Evolutionary conservation across 495 filamentous ascomycete species (phyloP), one percentile per base, ranked within the genome.

Genomic region (Acidiella bohemica): DNA sequence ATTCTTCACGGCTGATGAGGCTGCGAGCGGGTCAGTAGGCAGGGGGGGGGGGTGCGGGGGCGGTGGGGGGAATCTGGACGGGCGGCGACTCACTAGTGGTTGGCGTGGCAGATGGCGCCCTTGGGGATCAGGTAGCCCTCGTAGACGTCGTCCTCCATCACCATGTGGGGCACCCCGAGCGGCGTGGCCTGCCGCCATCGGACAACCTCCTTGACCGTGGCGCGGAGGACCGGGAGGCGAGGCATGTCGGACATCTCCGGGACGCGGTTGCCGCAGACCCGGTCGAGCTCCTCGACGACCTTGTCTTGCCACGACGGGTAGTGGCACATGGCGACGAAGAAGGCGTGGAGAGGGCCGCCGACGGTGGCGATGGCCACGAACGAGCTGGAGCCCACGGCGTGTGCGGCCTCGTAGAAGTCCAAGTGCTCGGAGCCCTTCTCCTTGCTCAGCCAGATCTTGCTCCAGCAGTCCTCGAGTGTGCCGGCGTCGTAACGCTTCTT

Each of bases 121-220:
- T 59, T 57, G 4, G 65, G 65, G 3, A 71, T 58, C 36, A 49
- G 57, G 13, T 64, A 62, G 7, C 62, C 61, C 22, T 47, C 33
- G 50, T 53, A 53, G 32, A 50, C 45, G 24, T 53, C 50, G 33
- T 53, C 50, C 20, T 45, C 47, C 16, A 47, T 18, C 2, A 29
- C 34, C 11, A 41, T 31, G 39, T 53, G 50, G 1, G 50, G 41
- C 16, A 53, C 47, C 27, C 44, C 49, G 23, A 44, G 37, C 3
- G 44, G 43, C 12, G 44, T 47, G 1, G 43, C 26, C 17, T 45
- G 74, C 10, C 71, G 57, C 75, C 75, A 78, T 34, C 76, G 62
- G 16, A 76, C 58, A 10, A 68, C 61, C 53, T 80, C 75, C 53
- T 74, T 71, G n/a, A 77, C 64, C 9, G 71, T 60, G 0, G 75